phyloP scores from a whole-genome alignment of 2,329 filamentous ascomycete species.

The Ophiosphaerella narmari region DNA sequence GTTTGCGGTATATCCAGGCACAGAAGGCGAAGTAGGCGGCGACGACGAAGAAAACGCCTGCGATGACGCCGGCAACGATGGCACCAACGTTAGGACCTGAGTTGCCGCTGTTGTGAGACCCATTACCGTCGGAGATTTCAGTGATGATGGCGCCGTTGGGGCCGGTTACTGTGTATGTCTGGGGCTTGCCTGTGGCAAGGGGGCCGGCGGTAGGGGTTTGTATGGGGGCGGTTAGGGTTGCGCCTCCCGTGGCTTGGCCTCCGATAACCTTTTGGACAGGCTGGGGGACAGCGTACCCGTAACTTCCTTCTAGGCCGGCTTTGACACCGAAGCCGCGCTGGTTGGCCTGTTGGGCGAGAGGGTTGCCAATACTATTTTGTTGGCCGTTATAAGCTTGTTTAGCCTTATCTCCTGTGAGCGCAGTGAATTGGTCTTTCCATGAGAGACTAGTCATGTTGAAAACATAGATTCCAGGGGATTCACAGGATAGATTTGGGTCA shows the following conservation, averaged over 20 bases:
- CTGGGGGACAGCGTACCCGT: slow-evolving; percentile 72
- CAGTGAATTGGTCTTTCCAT: slow-evolving; percentile 75
- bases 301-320: slow-evolving; percentile 62
- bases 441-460: slow-evolving; percentile 73
- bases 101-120: slow-evolving; percentile 16
- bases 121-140: slow-evolving; percentile 39
- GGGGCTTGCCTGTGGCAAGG: slow-evolving; percentile 69
- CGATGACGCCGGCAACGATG: slow-evolving; percentile 64
- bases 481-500: slow-evolving; percentile 64
- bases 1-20: slow-evolving; percentile 73
- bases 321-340: slow-evolving; percentile 58
- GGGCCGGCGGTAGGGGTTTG: slow-evolving; percentile 69
- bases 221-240: slow-evolving; percentile 69
- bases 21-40: slow-evolving; percentile 72
- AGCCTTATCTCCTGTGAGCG: slow-evolving; percentile 61
- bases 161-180: slow-evolving; percentile 67
- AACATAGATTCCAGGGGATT: slow-evolving; percentile 71
- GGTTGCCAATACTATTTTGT: slow-evolving; percentile 43
- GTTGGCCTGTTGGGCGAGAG: slow-evolving; percentile 57
- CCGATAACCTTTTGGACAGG: slow-evolving; percentile 69
- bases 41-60: slow-evolving; percentile 66
- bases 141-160: slow-evolving; percentile 50
- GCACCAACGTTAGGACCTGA: slow-evolving; percentile 56
- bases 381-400: slow-evolving; percentile 40
- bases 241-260: slow-evolving; percentile 67